phyloP scores from a whole-genome alignment of 1,284 basidiomycete genomes.

The Ceratobasidium sp. region DNA sequence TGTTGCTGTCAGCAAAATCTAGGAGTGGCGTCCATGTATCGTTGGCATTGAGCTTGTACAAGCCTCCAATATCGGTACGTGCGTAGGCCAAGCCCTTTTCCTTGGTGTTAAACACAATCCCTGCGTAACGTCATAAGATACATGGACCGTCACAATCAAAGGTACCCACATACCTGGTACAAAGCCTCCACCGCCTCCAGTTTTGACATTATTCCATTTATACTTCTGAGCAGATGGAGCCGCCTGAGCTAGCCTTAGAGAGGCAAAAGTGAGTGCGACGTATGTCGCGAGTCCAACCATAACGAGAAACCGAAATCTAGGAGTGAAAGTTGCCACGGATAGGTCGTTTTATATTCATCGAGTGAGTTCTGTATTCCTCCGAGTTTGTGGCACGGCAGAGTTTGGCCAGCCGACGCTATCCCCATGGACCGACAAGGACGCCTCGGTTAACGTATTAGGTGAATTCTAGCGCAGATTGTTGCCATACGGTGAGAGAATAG shows the following conservation, averaged over 20 bases:
- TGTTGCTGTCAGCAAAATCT: conserved; percentile 66
- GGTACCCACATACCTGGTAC: conserved; percentile 57
- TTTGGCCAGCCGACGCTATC: not conserved
- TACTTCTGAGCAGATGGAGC: conserved; percentile 26
- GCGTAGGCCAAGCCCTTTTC: conserved; percentile 66
- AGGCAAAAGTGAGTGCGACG: conserved; percentile 4
- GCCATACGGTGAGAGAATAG: not conserved
- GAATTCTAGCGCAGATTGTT: conserved; percentile 7
- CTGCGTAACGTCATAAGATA: conserved; percentile 46
- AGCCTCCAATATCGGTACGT: conserved; percentile 59
- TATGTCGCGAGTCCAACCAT: conserved; percentile 25
- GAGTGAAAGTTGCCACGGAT: not conserved
- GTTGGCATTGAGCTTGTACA: conserved; percentile 72
- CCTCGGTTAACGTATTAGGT: not conserved
- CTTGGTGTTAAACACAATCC: conserved; percentile 73
- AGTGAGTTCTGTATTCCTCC: not conserved
- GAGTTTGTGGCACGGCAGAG: not conserved
- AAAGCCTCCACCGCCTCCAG: conserved; percentile 67
- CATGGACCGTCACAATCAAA: not conserved
- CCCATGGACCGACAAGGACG: not conserved
- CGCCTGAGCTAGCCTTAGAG: conserved; percentile 19
- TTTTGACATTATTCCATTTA: conserved; percentile 73
- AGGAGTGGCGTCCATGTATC: conserved; percentile 60
- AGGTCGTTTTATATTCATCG: not conserved
- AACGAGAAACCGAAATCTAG: not conserved